These are phyloP conservation scores for Komagataea norvegica DNA, from an alignment of 1,139 yeast species.

Conservation along the genomic window DNA sequence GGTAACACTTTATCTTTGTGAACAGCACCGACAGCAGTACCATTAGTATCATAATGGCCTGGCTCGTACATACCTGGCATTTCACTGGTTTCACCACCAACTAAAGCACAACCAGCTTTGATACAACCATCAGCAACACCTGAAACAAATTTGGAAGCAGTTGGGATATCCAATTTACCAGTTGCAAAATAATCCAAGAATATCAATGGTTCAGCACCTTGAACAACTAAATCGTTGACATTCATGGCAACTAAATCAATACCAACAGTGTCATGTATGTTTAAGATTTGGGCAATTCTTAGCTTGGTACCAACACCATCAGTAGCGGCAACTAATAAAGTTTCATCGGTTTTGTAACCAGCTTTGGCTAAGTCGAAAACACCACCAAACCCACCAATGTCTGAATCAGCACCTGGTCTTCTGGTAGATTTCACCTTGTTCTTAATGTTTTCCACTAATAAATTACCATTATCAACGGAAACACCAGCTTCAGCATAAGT, in stretches of 20 bases:
- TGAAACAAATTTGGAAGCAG: conserved; percentile 83
- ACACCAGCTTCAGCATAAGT: conserved; percentile 72
- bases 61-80: conserved; percentile 99
- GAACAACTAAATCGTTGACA: conserved; percentile 94
- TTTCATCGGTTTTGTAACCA: conserved; percentile 68
- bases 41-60: conserved; percentile 96
- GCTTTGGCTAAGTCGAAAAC: conserved; percentile 85
- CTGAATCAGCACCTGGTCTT: conserved; percentile 95
- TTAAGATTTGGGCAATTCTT: conserved; percentile 85
- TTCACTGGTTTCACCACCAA: conserved; percentile 98
- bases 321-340: conserved; percentile 92
- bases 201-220: conserved; percentile 97
- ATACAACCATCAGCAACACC: conserved; percentile 98
- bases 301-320: conserved; percentile 99
- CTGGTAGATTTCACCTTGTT: conserved; percentile 89
- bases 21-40: conserved; percentile 99
- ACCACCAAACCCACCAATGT: conserved; percentile 99
- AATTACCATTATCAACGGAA: conserved; percentile 91
- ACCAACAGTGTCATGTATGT: conserved; percentile 93
- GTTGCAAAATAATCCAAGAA: conserved; percentile 97
- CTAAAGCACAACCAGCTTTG: conserved; percentile 93
- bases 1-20: conserved; percentile 73
- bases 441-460: conserved; percentile 85
- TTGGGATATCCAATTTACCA: conserved; percentile 77
- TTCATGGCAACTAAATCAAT: conserved; percentile 98